Conservation (phyloP, 495 filamentous ascomycete genomes). For the Penicillium psychrofluorescens region DNA sequence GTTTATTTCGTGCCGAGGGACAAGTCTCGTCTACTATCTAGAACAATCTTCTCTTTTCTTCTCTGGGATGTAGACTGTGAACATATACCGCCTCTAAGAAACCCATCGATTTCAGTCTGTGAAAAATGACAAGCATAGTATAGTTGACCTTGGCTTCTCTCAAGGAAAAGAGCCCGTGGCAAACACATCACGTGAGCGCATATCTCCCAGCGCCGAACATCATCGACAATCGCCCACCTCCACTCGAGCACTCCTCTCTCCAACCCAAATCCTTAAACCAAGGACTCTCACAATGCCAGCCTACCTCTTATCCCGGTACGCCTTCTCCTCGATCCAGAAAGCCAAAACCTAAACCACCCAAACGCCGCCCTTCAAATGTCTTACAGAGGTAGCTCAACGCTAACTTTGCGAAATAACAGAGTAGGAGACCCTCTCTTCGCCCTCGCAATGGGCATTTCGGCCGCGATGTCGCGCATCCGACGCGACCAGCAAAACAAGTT, state of each 20-base stretch:
- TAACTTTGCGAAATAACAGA: slow-evolving; percentile 30
- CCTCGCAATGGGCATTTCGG: slow-evolving; percentile 62
- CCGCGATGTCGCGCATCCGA: slow-evolving; percentile 53
- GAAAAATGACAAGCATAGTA: too few species aligned
- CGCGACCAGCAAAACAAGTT: slow-evolving; percentile 69
- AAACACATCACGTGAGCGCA: not conserved
- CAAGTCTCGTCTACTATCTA: not conserved
- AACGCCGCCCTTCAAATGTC: not conserved
- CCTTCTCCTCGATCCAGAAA: not conserved
- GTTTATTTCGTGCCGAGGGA: slow-evolving; percentile 4
- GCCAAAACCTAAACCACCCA: too few species aligned
- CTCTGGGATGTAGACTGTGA: too few species aligned
- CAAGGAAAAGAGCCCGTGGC: too few species aligned
- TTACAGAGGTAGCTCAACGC: not conserved
- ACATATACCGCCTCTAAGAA: too few species aligned
- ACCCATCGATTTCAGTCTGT: too few species aligned
- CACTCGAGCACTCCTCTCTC: too few species aligned
- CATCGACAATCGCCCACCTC: not conserved
- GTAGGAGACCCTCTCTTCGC: slow-evolving; percentile 82
- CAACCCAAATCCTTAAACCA: not conserved
- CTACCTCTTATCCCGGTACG: slow-evolving; percentile 39
- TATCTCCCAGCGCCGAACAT: not conserved
- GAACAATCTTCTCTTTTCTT: too few species aligned
- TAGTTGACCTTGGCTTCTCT: too few species aligned
- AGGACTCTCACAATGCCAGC: slow-evolving; percentile 18